These are phyloP conservation scores for Ciborinia camelliae DNA, from an alignment of 2,329 filamentous ascomycete genomes.

Conservation along the genomic window DNA sequence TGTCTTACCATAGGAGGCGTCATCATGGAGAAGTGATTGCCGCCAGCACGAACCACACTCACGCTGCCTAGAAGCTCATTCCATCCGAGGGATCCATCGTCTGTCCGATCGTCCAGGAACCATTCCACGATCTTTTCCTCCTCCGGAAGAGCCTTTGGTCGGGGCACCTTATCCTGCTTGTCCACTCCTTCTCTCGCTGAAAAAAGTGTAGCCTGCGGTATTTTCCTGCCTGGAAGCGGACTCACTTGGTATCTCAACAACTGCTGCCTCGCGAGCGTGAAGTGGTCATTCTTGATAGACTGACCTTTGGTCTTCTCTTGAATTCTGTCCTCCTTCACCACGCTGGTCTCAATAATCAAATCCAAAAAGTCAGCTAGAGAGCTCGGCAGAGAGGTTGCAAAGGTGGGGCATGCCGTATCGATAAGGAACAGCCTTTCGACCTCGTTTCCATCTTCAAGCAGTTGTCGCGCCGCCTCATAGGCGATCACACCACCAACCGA, in stretches of 20 bases:
- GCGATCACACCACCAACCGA: slow-evolving; percentile 71
- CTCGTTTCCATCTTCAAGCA: slow-evolving; percentile 53
- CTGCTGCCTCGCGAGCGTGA: slow-evolving; percentile 47
- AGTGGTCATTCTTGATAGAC: slow-evolving; percentile 70
- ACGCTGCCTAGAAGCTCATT: slow-evolving; percentile 33
- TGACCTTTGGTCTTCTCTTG: slow-evolving; percentile 54
- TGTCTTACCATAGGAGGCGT: neutral
- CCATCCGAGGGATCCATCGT: slow-evolving; percentile 68
- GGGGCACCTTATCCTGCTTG: slow-evolving; percentile 42
- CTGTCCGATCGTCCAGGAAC: slow-evolving; percentile 66
- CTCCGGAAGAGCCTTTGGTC: slow-evolving; percentile 55
- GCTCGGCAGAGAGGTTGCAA: slow-evolving; percentile 61
- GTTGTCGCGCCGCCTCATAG: slow-evolving; percentile 61
- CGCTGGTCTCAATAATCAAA: slow-evolving; percentile 65
- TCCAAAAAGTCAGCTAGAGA: slow-evolving; percentile 58
- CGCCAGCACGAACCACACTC: slow-evolving; percentile 17
- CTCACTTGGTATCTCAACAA: slow-evolving; percentile 62
- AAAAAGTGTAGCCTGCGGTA: slow-evolving; percentile 60
- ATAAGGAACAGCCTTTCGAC: slow-evolving; percentile 62
- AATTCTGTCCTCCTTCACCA: slow-evolving; percentile 36
- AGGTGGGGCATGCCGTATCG: slow-evolving; percentile 63
- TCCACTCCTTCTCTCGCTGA: slow-evolving; percentile 73
- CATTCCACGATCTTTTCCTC: slow-evolving; percentile 54
- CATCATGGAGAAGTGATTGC: slow-evolving; percentile 29
- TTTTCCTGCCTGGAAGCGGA: slow-evolving; percentile 45